Evolutionary conservation across 805 yeast genomes (phyloP), one percentile per base, ranked within the genome.

Genomic region (Starmerella bombi): DNA sequence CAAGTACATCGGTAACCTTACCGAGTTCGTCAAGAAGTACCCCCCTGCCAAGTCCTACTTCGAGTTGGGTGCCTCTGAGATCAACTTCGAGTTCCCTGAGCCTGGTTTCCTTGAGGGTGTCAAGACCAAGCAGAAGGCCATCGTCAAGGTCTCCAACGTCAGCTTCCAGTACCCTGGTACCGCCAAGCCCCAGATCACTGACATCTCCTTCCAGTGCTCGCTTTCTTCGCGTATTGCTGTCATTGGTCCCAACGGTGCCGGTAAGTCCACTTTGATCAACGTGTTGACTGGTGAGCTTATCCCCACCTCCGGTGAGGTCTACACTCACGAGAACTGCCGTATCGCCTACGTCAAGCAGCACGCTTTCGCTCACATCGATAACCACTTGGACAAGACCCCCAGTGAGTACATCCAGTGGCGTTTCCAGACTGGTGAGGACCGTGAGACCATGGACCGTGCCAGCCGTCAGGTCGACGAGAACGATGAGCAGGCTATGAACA

Each of bases 101-200:
- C 98, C 98, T 69, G 98, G 98, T 82, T 88, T 80, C 93, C 78
- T 91, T 63, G 97, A 91, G 77, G 98, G 98, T 83, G 98, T 91
- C 62, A 91, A 91, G 85, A 91, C 98, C 64, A 91, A 91, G 76
- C 97, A 88, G 74, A 88, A 88, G 75, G 98, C 98, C 64, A 91
- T 91, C 69, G 97, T 91, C 63, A 91, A 91, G 77, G 97, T 91
- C 55, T 71, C 83, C 51, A 75, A 82, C 75, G 86, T 91, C 94
- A 64, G 93, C 59, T 91, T 91, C 96, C 97, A 88, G 78, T 91
- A 91, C 74, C 94, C 94, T 68, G 98, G 98, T 76, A 88, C 98
- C 55, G 46, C 80, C 57, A 85, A 82, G 72, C 98, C 98, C 60
- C 98, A 91, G 75, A 73, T 91, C 59, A 49, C 64, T 45, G 85